Percentiles rank a stretch among this genome's conserved stretches.
phyloP scores from a whole-genome alignment of 1,284 basidiomycete genomes.

The Ustilago esculenta region DNA sequence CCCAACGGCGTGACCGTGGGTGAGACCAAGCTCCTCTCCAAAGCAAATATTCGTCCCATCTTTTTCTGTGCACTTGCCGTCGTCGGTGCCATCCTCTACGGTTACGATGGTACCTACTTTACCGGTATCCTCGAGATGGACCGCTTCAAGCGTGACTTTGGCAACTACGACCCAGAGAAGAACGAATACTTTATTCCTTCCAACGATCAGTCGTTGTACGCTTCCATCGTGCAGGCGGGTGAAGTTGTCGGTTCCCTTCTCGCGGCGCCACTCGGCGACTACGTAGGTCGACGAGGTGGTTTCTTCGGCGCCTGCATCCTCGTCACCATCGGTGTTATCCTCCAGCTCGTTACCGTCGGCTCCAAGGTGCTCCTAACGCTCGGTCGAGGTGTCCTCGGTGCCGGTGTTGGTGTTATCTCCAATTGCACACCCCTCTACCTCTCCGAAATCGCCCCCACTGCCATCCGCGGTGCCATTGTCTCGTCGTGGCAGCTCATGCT shows the following conservation, averaged over 20 bases:
- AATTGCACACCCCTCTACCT: constrained; percentile 68
- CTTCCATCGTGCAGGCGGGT: constrained; percentile 69
- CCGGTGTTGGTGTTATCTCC: constrained; percentile 68
- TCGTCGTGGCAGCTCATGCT: constrained; percentile 69
- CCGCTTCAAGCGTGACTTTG: constrained; percentile 58
- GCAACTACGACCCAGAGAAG: constrained; percentile 44
- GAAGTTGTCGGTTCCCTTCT: constrained; percentile 69
- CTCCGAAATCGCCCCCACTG: constrained; percentile 69
- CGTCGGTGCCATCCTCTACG: constrained; percentile 67
- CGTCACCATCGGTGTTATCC: constrained; percentile 67
- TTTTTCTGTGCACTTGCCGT: constrained; percentile 64
- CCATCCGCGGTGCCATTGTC: constrained; percentile 69
- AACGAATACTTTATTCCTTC: constrained; percentile 53
- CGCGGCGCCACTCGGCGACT: constrained; percentile 69
- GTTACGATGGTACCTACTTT: constrained; percentile 64
- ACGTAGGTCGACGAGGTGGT: constrained; percentile 68
- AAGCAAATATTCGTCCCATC: constrained; percentile 62
- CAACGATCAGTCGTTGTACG: constrained; percentile 58
- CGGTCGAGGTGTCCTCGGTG: constrained; percentile 68
- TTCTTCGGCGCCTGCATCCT: constrained; percentile 64
- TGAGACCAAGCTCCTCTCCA: constrained; percentile 55
- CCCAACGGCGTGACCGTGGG: constrained; percentile 42
- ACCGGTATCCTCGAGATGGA: constrained; percentile 67
- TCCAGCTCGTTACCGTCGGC: constrained; percentile 68
- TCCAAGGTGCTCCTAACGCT: constrained; percentile 67